These are phyloP conservation scores for Butyriboletus loyo DNA, from an alignment of 768 basidiomycete genomes.

Conservation along the genomic window DNA sequence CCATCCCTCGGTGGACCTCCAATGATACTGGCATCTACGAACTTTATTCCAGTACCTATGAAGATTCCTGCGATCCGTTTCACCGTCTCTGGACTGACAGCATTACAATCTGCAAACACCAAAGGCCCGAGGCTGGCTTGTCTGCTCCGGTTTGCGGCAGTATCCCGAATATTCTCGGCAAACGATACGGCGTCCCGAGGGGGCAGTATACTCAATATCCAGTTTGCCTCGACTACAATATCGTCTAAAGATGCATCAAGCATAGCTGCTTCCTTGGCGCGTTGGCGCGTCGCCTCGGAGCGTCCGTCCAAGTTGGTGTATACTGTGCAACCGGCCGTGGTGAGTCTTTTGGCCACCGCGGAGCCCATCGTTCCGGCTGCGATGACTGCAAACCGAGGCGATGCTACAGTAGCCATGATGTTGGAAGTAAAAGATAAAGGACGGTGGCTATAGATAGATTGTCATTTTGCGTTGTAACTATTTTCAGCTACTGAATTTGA, in stretches of 20 bases:
- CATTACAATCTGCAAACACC: constrained; percentile 57
- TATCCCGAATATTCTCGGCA: constrained; percentile 32
- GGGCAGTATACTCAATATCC: constrained; percentile 57
- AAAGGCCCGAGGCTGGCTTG: constrained; percentile 8
- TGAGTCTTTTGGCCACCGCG: constrained; percentile 48
- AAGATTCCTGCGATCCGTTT: constrained; percentile 48
- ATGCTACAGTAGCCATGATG: constrained; percentile 12
- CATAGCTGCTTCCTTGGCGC: constrained; percentile 53
- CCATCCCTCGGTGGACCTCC: constrained; percentile 49
- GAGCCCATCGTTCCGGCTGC: constrained; percentile 61
- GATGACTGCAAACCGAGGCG: constrained; percentile 43
- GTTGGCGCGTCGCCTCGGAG: constrained; percentile 46
- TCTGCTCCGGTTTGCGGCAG: neutral
- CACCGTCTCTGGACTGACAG: constrained; percentile 50
- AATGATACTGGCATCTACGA: constrained; percentile 58
- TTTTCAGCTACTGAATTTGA: constrained; percentile 1
- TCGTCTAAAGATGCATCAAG: constrained; percentile 37
- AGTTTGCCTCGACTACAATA: constrained; percentile 36
- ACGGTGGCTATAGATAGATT: constrained; percentile 9
- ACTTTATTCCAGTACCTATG: constrained; percentile 34
- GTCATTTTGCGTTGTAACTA: neutral
- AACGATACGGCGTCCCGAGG: constrained; percentile 50
- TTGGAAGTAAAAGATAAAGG: constrained; percentile 5
- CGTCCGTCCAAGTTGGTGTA: constrained; percentile 55
- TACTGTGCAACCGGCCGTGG: constrained; percentile 47